These are phyloP conservation scores for Suillus americanus DNA, from an alignment of 768 basidiomycete genomes.

Conservation along the genomic window DNA sequence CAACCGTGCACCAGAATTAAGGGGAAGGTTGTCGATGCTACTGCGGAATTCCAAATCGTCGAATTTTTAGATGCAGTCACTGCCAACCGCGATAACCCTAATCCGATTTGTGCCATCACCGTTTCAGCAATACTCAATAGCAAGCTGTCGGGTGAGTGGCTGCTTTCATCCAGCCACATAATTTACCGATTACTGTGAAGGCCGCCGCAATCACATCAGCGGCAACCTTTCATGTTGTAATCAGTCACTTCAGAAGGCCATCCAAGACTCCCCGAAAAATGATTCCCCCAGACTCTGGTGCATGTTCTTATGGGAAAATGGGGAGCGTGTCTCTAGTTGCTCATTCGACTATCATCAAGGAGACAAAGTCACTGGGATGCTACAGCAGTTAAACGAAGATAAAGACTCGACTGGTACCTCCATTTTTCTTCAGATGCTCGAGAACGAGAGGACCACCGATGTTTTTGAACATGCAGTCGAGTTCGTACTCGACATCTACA, in stretches of 20 bases:
- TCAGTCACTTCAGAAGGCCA: too few relatives aligned
- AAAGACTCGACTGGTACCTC: not conserved
- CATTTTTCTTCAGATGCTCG: not conserved
- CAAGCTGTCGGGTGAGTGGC: too few relatives aligned
- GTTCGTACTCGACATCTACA: not conserved
- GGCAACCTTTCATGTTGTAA: not conserved
- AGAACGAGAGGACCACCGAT: not conserved
- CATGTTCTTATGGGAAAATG: not conserved
- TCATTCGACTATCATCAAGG: not conserved
- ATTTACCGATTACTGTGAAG: not conserved
- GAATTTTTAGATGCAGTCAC: not conserved
- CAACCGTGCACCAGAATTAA: not conserved
- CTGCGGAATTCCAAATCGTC: not conserved
- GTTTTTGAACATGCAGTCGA: not conserved
- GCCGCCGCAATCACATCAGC: fast-evolving
- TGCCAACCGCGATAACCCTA: not conserved
- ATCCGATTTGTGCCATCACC: not conserved
- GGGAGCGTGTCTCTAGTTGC: not conserved
- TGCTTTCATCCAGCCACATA: too few relatives aligned
- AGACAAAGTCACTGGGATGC: not conserved
- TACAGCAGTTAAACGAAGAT: not conserved
- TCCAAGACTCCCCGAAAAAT: not conserved
- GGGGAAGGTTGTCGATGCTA: not conserved
- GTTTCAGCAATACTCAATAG: too few relatives aligned
- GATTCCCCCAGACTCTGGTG: not conserved